Percentiles rank a stretch among this genome's conserved stretches.
Conservation (phyloP, 768 basidiomycete genomes). For the Aureoboletus auriporus region DNA sequence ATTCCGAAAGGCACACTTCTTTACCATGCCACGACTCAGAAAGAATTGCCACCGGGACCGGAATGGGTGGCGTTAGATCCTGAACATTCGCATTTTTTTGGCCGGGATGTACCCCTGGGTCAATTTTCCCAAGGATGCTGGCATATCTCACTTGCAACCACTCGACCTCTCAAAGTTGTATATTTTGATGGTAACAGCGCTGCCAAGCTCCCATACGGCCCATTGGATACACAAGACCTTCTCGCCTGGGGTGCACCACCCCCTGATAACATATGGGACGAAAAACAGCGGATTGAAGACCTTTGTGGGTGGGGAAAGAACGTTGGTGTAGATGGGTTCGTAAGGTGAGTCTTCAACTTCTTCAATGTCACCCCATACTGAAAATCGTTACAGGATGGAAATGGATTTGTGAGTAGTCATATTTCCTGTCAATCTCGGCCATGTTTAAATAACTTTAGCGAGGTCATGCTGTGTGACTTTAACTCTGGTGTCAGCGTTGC, state of each 20-base stretch:
- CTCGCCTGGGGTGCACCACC: constrained; percentile 26
- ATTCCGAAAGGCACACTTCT: constrained; percentile 31
- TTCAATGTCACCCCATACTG: neutral
- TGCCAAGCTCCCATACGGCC: constrained; percentile 27
- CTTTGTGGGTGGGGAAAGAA: constrained; percentile 32
- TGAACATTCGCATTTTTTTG: constrained; percentile 36
- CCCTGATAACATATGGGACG: constrained; percentile 16
- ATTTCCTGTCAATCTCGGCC: constrained; percentile 1
- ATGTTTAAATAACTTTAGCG: constrained; percentile 25
- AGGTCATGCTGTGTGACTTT: constrained; percentile 51
- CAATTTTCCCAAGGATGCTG: constrained; percentile 17
- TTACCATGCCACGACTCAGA: constrained; percentile 23
- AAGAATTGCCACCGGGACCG: constrained; percentile 19
- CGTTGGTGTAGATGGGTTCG: constrained; percentile 32
- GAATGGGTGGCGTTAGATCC: constrained; percentile 32
- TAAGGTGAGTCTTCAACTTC: constrained; percentile 16
- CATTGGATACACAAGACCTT: constrained; percentile 35
- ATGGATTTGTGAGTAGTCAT: constrained; percentile 40
- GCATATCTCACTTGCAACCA: constrained; percentile 4
- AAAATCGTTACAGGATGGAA: constrained; percentile 36
- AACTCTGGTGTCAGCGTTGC: constrained; percentile 35
- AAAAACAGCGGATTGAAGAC: constrained; percentile 22
- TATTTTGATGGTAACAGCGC: constrained; percentile 35
- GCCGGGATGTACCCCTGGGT: constrained; percentile 9
- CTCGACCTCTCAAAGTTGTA: constrained; percentile 25